Evolutionary conservation across 352 stramenopile species (phyloP).

Genomic region (Elongisporangium senticosum): DNA sequence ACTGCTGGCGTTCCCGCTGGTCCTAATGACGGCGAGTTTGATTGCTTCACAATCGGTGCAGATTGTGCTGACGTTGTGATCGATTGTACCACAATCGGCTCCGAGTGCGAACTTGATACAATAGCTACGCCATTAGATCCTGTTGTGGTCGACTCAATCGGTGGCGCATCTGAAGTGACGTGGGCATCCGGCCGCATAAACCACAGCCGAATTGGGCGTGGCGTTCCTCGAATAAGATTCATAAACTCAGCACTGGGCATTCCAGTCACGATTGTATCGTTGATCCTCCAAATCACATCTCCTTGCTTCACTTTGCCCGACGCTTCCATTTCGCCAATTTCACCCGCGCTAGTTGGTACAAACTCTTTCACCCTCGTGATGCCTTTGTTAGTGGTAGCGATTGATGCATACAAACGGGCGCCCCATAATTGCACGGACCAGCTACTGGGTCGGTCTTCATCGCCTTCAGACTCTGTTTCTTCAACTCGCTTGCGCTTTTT

Average conservation of each 20-base stretch:
- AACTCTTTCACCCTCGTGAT: slow-evolving; percentile 54
- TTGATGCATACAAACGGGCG: slow-evolving; percentile 56
- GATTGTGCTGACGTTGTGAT: background rate
- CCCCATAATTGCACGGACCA: slow-evolving; percentile 45
- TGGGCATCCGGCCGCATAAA: slow-evolving; percentile 12
- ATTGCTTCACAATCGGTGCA: background rate
- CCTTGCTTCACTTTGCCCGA: slow-evolving; percentile 38
- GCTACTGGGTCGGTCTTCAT: background rate
- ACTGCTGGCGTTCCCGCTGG: background rate
- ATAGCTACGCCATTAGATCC: background rate
- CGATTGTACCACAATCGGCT: background rate
- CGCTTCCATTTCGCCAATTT: slow-evolving; percentile 55
- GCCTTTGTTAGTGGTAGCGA: slow-evolving; percentile 40
- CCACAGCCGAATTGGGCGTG: slow-evolving; percentile 38
- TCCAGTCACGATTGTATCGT: slow-evolving; percentile 19
- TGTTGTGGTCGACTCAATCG: background rate
- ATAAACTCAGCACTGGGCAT: slow-evolving; percentile 38
- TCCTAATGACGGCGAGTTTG: background rate
- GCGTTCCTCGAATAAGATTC: slow-evolving; percentile 37
- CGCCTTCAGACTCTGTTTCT: background rate
- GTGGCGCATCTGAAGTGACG: background rate
- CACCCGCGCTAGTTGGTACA: slow-evolving; percentile 34
- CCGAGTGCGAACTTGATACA: background rate
- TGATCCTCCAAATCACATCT: slow-evolving; percentile 54
- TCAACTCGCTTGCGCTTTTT: slow-evolving; percentile 38